These are phyloP conservation scores for Calcarisporium arbuscula DNA, from an alignment of 2,329 filamentous ascomycete species.

Conservation along the genomic window DNA sequence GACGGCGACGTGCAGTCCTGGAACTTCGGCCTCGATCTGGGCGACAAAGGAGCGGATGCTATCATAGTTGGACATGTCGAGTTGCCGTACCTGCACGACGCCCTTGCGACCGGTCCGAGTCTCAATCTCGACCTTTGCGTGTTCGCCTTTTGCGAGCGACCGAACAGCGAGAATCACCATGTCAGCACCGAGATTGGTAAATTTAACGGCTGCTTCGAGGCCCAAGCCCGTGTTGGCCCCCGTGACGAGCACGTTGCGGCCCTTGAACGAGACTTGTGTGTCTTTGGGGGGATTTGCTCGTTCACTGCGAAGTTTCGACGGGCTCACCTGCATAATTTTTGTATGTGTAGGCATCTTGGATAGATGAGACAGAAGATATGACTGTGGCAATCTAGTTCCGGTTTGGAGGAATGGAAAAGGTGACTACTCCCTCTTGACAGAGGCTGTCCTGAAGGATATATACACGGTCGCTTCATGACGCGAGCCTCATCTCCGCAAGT, in stretches of 20 bases:
- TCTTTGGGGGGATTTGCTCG: neutral
- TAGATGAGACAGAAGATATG: too few species aligned
- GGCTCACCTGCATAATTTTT: too few species aligned
- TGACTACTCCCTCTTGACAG: too few species aligned
- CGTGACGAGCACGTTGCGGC: conserved; percentile 36
- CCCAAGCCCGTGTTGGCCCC: conserved; percentile 45
- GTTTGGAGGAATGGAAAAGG: too few species aligned
- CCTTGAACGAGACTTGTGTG: conserved; percentile 15
- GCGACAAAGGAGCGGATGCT: conserved; percentile 36
- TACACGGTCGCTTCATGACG: too few species aligned
- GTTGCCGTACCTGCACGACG: conserved; percentile 29
- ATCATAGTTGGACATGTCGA: conserved; percentile 36
- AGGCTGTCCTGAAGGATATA: too few species aligned
- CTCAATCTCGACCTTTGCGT: conserved; percentile 30
- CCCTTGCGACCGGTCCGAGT: conserved; percentile 21
- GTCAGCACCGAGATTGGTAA: conserved; percentile 32
- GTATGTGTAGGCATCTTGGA: too few species aligned
- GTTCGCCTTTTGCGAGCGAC: conserved; percentile 32
- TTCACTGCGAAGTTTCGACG: neutral
- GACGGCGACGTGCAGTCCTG: conserved; percentile 35
- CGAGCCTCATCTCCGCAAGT: too few species aligned
- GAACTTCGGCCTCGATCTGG: conserved; percentile 26
- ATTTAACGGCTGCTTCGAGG: conserved; percentile 41
- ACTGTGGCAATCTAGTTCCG: too few species aligned
- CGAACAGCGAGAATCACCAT: conserved; percentile 40